phyloP scores from a whole-genome alignment of 306 rosid genomes.

The Carpinus viminea region DNA sequence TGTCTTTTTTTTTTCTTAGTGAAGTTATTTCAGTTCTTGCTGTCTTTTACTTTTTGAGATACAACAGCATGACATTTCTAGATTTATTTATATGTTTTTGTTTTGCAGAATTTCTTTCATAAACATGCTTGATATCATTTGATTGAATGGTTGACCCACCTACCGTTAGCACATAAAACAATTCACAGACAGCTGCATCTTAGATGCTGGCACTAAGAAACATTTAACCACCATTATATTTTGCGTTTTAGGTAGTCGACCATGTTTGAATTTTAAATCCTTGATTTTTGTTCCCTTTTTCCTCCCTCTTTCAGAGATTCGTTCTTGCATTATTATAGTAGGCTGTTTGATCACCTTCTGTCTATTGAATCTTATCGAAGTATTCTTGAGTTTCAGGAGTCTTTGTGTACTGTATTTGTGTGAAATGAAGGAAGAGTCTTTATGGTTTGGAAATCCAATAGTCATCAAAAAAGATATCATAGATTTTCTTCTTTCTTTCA shows the following conservation, averaged over 20 bases:
- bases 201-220: background rate
- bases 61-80: background rate
- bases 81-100: background rate
- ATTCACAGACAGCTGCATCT: background rate
- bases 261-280: background rate
- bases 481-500: background rate
- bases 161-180: background rate
- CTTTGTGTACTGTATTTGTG: background rate
- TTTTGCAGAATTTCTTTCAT: background rate
- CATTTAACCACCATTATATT: background rate
- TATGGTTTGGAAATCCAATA: background rate
- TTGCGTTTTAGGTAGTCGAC: background rate
- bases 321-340: background rate
- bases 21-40: background rate
- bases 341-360: background rate
- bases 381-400: background rate
- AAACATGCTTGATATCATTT: constrained; percentile 5
- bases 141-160: too few relatives aligned
- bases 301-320: background rate
- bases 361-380: background rate
- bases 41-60: background rate
- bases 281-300: background rate
- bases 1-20: background rate
- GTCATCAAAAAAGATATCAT: background rate
- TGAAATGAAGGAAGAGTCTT: background rate